Evolutionary conservation across 495 filamentous ascomycete genomes (phyloP).

Genomic region (Trichoderma parareesei): DNA sequence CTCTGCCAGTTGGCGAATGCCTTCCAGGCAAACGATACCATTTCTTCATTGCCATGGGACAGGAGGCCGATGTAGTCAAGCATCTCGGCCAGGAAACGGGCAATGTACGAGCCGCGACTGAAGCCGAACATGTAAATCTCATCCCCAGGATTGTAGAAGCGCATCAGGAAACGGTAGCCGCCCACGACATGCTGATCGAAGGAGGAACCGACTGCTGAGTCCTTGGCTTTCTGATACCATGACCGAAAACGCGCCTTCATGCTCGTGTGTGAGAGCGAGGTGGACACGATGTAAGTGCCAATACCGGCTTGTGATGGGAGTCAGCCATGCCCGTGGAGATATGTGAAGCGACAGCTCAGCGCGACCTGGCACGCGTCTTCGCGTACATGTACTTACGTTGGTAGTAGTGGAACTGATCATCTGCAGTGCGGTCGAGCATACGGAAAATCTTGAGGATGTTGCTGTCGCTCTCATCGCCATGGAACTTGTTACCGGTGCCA

Average conservation of each 20-base stretch:
- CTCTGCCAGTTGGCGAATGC: constrained; percentile 81
- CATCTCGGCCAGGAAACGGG: constrained; percentile 82
- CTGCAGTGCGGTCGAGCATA: constrained; percentile 48
- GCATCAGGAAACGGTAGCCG: constrained; percentile 84
- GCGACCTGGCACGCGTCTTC: not conserved
- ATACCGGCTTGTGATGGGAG: constrained; percentile 52
- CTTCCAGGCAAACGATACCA: constrained; percentile 81
- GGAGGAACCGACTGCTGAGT: constrained; percentile 74
- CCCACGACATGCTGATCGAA: constrained; percentile 80
- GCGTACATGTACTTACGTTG: constrained; percentile 40
- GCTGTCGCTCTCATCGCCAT: constrained; percentile 71
- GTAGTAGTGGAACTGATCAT: constrained; percentile 58
- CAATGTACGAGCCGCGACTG: constrained; percentile 79
- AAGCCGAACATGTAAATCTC: constrained; percentile 82
- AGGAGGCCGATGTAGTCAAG: constrained; percentile 74
- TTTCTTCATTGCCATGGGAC: constrained; percentile 78
- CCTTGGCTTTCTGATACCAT: constrained; percentile 75
- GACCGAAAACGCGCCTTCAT: constrained; percentile 57
- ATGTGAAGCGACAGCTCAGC: no score
- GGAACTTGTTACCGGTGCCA: constrained; percentile 83
- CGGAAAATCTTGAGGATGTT: constrained; percentile 85
- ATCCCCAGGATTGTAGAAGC: constrained; percentile 71
- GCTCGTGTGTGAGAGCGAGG: constrained; percentile 57
- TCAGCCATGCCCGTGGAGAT: not conserved
- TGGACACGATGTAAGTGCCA: constrained; percentile 72